phyloP scores from a whole-genome alignment of 306 rosid species.

The barrel medic (Medicago truncatula) region DNA sequence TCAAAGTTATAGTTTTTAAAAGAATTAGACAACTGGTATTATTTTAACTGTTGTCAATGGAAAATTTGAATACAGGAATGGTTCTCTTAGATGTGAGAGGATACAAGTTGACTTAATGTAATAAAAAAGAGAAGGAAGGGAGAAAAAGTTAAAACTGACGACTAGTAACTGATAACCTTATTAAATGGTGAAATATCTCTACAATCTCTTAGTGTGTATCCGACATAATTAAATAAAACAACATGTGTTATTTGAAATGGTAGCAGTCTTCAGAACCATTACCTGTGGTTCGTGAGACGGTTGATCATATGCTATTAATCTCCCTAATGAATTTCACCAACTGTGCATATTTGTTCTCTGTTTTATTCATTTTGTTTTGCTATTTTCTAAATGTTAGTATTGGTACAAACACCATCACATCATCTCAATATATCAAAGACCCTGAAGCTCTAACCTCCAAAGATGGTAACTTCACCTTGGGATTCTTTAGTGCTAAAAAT shows the following conservation, averaged over 20 bases:
- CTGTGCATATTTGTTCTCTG: background rate
- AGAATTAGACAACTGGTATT: conserved; percentile 10
- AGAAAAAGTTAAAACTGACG: background rate
- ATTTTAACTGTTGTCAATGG: conserved; percentile 3
- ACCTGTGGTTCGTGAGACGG: background rate
- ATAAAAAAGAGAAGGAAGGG: background rate
- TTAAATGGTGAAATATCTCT: background rate
- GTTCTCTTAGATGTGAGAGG: background rate
- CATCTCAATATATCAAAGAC: conserved; percentile 38
- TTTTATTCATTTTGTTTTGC: background rate
- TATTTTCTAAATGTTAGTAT: background rate
- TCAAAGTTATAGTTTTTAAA: background rate
- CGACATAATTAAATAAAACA: background rate
- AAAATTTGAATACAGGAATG: background rate
- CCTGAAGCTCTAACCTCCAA: conserved; percentile 24
- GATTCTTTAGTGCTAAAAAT: conserved; percentile 54
- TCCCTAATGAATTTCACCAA: background rate
- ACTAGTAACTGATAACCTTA: background rate
- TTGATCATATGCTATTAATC: background rate
- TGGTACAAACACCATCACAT: conserved; percentile 24
- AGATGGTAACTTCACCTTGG: conserved; percentile 43
- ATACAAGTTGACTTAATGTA: conserved; percentile 5
- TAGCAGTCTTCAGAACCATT: background rate
- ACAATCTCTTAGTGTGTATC: background rate
- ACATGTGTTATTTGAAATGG: background rate